phyloP scores from a whole-genome alignment of 768 basidiomycete species.

The Mycena latifolia region DNA sequence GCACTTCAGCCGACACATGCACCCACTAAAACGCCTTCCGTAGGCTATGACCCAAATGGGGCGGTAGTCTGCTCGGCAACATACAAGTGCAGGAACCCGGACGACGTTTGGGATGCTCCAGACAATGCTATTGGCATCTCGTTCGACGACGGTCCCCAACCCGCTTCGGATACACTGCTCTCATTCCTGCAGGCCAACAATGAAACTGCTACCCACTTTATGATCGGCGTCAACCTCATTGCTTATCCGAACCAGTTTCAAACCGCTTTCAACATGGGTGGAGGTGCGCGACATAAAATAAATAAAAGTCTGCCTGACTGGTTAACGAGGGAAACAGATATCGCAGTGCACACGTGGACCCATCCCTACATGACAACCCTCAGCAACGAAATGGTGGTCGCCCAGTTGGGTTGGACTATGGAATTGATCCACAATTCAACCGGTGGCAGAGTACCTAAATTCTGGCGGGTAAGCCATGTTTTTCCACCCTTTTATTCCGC shows the following conservation, averaged over 20 bases:
- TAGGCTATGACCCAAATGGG: slow-evolving; percentile 17
- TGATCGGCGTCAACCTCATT: slow-evolving; percentile 80
- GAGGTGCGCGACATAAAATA: slow-evolving; percentile 29
- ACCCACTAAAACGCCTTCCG: background rate
- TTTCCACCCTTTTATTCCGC: background rate
- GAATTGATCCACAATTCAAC: slow-evolving; percentile 84
- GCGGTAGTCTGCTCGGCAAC: slow-evolving; percentile 69
- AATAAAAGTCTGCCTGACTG: too few relatives aligned
- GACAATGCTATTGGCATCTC: slow-evolving; percentile 70
- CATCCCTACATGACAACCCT: slow-evolving; percentile 88
- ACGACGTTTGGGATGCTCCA: slow-evolving; percentile 85
- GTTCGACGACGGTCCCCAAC: slow-evolving; percentile 87
- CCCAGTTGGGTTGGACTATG: slow-evolving; percentile 85
- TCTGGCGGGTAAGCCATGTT: slow-evolving; percentile 66
- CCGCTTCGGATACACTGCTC: slow-evolving; percentile 64
- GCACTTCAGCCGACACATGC: background rate
- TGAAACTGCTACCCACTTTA: slow-evolving; percentile 85
- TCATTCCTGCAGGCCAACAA: slow-evolving; percentile 76
- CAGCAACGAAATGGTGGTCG: slow-evolving; percentile 75
- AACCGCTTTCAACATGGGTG: slow-evolving; percentile 59
- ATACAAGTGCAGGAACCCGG: slow-evolving; percentile 42
- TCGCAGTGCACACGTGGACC: slow-evolving; percentile 74
- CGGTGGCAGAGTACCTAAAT: slow-evolving; percentile 76
- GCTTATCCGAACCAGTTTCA: slow-evolving; percentile 67
- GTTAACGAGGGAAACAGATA: too few relatives aligned